phyloP scores from a whole-genome alignment of 2,329 filamentous ascomycete species.

The Xylaria sp. region DNA sequence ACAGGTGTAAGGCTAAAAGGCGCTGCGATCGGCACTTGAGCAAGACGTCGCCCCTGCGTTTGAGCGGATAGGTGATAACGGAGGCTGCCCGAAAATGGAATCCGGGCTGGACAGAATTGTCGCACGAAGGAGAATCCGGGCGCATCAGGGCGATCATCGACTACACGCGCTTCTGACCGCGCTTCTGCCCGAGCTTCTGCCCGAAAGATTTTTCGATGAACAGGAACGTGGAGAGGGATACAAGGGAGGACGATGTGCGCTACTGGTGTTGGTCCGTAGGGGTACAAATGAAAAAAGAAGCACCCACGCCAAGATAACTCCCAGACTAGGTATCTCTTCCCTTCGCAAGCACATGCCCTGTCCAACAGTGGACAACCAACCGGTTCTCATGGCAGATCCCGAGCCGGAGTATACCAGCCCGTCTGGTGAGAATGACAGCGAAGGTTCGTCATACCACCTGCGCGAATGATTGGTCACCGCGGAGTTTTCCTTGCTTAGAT shows the following conservation, averaged over 20 bases:
- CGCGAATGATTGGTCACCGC: neutral
- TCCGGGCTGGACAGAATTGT: neutral
- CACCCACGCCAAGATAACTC: slow-evolving; percentile 1
- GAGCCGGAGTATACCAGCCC: too few relatives aligned
- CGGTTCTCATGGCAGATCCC: too few relatives aligned
- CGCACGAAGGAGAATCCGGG: slow-evolving; percentile 5
- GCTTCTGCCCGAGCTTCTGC: too few relatives aligned
- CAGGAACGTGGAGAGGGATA: neutral
- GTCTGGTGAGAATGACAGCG: too few relatives aligned
- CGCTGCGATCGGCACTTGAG: slow-evolving; percentile 25
- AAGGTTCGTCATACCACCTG: neutral
- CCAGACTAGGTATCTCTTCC: neutral
- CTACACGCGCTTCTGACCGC: too few relatives aligned
- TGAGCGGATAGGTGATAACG: slow-evolving; percentile 9
- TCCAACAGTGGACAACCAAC: too few relatives aligned
- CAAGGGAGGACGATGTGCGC: too few relatives aligned
- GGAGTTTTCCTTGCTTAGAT: neutral
- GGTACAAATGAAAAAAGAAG: neutral
- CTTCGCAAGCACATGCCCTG: too few relatives aligned
- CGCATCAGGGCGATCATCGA: neutral
- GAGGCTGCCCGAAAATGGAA: slow-evolving; percentile 21
- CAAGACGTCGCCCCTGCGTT: slow-evolving; percentile 11
- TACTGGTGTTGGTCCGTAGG: neutral
- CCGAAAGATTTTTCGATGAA: too few relatives aligned
- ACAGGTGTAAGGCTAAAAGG: slow-evolving; percentile 26